phyloP scores from a whole-genome alignment of 306 rosid genomes.

The Cercis canadensis region DNA sequence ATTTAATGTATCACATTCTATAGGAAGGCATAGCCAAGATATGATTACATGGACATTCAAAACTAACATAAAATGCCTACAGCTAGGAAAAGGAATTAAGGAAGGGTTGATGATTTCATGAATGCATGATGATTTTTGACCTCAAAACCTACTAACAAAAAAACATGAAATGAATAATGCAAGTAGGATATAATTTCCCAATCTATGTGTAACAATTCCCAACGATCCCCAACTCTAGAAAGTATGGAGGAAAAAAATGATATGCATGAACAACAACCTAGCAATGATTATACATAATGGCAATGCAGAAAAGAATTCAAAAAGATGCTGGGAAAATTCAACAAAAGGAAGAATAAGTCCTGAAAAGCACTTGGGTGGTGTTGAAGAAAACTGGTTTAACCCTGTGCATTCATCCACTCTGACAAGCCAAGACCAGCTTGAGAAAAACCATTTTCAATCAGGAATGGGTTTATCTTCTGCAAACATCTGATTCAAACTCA shows the following conservation, averaged over 20 bases:
- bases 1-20: constrained; percentile 37
- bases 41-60: constrained; percentile 48
- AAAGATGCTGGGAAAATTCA: constrained; percentile 36
- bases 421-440: constrained; percentile 33
- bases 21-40: constrained; percentile 37
- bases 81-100: background rate
- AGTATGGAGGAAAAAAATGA: constrained; percentile 32
- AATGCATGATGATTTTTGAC: constrained; percentile 50
- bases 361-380: constrained; percentile 37
- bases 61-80: constrained; percentile 31
- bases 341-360: constrained; percentile 44
- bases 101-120: constrained; percentile 48
- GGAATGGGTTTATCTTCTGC: constrained; percentile 16
- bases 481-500: constrained; percentile 27
- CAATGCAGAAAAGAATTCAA: constrained; percentile 23
- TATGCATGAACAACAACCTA: constrained; percentile 26
- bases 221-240: constrained; percentile 35
- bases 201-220: constrained; percentile 16
- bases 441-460: constrained; percentile 16
- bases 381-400: constrained; percentile 35
- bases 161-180: constrained; percentile 50
- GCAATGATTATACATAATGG: constrained; percentile 3
- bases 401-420: constrained; percentile 39
- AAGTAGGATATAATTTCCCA: constrained; percentile 47
- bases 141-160: constrained; percentile 12